Evolutionary conservation across 2,329 filamentous ascomycete species (phyloP), one percentile per base, ranked within the genome.

Genomic region (Neonectria magnoliae): DNA sequence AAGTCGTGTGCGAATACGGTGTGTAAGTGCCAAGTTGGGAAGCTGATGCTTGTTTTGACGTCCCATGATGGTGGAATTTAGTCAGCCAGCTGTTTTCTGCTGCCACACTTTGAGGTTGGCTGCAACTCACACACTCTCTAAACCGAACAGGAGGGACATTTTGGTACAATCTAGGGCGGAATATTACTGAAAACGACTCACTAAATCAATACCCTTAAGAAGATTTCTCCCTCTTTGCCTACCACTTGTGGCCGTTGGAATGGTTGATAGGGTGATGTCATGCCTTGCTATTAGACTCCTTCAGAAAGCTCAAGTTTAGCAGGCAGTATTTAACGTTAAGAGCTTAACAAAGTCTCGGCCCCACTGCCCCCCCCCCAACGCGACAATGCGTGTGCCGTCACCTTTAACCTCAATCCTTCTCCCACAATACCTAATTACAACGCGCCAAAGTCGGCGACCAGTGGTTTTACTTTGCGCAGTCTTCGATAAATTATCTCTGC

Each of bases 51-150:
- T 54, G 33, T 22, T 25, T 41, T 42, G 20, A 41, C 51, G 14
- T 41, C 22, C 20, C 27, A 44, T 14, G n/a, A 31, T 44, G 56
- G 44, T 54, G 44, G 44, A 50, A 55, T 64, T 64, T 64, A 64
- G 61, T 64, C 61, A 64, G 61, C 61, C 45, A 18, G 51, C 16
- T 42, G 18, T n/a, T 29, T 29, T 27, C 47, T 29, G 53, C 41
- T 47, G 44, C 18, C 31, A 48, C 33, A 25, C 47, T 4, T 18
- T n/a, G 36, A 38, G 36, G 38, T 31, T 13, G 27, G 18, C 47
- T 38, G 29, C 38, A 11, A n/a, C 38, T 18, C 16, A 11, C n/a
- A 18, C 38, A 20, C 3, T 4, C 7, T 4, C 18, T 4, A 20
- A 10, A 42, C 38, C 18, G 5, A 18, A 14, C 31, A 5, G 4